Percentiles rank a stretch among this genome's conserved stretches.
Conservation (phyloP, 2,329 filamentous ascomycete genomes). For the Aspergillus eucalypticola region DNA sequence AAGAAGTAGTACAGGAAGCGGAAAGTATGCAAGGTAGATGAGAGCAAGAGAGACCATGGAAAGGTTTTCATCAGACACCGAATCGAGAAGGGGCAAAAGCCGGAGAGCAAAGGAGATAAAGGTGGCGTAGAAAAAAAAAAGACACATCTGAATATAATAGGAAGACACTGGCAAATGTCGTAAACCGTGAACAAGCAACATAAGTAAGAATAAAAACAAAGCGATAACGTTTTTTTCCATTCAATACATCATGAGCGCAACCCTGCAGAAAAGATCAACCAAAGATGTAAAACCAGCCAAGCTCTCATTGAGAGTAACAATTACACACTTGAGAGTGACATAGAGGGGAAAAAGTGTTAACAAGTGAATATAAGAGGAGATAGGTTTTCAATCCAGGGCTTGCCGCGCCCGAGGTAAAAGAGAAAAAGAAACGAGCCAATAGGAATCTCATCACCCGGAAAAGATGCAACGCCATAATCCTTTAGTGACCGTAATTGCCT, state of each 20-base stretch:
- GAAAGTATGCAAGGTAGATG: conserved; percentile 25
- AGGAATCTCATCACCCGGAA: conserved; percentile 31
- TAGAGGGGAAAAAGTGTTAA: conserved; percentile 15
- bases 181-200: conserved; percentile 22
- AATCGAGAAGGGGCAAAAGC: conserved; percentile 19
- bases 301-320: conserved; percentile 44
- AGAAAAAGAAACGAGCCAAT: conserved; percentile 31
- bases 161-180: conserved; percentile 22
- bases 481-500: conserved; percentile 50
- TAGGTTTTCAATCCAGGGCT: conserved; percentile 14
- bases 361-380: conserved; percentile 17
- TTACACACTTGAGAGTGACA: conserved; percentile 41
- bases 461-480: conserved; percentile 28
- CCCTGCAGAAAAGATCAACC: conserved; percentile 25
- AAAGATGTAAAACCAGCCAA: conserved; percentile 36
- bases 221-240: conserved; percentile 33
- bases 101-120: conserved; percentile 21
- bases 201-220: conserved; percentile 20
- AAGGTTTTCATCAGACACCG: conserved; percentile 22
- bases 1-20: conserved; percentile 29
- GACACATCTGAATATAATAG: conserved; percentile 14
- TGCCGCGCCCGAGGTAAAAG: conserved; percentile 21
- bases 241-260: conserved; percentile 40
- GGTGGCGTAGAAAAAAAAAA: conserved; percentile 15
- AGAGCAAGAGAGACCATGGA: conserved; percentile 18